A percentile compares a stretch with the other conserved stretches of the same genome.
These are phyloP conservation scores for Citeromyces siamensis DNA, from an alignment of 1,139 yeast genomes.

Conservation along the genomic window DNA sequence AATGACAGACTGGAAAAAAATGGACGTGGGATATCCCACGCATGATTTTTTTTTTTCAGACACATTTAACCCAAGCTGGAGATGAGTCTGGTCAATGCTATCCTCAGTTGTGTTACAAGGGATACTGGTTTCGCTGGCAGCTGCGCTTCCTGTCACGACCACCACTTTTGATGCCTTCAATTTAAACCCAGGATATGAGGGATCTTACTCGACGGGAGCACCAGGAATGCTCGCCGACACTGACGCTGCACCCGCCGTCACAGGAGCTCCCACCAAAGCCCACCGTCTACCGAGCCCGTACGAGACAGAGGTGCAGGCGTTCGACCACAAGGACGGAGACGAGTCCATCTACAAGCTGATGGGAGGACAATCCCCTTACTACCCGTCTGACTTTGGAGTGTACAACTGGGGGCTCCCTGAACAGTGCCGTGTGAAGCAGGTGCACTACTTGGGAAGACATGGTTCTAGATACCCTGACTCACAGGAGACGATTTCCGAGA, in stretches of 20 bases:
- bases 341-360: constrained; percentile 23
- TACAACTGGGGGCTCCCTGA: constrained; percentile 24
- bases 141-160: not conserved
- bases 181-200: constrained; percentile 9
- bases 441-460: constrained; percentile 33
- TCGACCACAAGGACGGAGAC: constrained; percentile 8
- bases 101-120: not conserved
- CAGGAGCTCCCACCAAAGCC: constrained; percentile 10
- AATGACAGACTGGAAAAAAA: too few relatives aligned
- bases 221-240: constrained; percentile 12
- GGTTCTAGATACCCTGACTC: constrained; percentile 35
- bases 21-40: too few relatives aligned
- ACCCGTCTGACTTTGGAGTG: constrained; percentile 30
- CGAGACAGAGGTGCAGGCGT: constrained; percentile 9
- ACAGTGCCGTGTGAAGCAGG: constrained; percentile 28
- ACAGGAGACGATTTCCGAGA: constrained; percentile 5
- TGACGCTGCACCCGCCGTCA: constrained; percentile 8
- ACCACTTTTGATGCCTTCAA: not conserved
- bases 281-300: constrained; percentile 9
- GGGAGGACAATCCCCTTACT: constrained; percentile 36
- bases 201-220: constrained; percentile 10
- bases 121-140: not conserved
- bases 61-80: too few relatives aligned
- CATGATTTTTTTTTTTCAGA: too few relatives aligned
- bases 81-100: too few relatives aligned